Conservation (phyloP, 768 basidiomycete genomes). For the Sistotremastrum suecicum region DNA sequence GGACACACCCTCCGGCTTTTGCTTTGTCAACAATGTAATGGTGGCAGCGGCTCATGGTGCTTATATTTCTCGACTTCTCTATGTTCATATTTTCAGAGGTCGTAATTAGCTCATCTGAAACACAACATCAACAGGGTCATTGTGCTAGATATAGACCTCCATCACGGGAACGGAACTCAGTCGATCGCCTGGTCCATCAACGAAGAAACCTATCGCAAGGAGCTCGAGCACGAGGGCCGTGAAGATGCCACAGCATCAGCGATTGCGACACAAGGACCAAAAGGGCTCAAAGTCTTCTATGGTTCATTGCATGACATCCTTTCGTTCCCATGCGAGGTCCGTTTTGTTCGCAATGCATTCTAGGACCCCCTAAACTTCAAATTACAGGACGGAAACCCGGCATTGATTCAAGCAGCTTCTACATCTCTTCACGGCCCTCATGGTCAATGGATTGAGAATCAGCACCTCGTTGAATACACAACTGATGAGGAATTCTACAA, state of each 20-base stretch:
- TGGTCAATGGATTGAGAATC: constrained; percentile 78
- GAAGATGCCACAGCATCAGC: constrained; percentile 20
- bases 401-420: constrained; percentile 77
- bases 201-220: constrained; percentile 64
- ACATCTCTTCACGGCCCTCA: constrained; percentile 64
- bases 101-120: constrained; percentile 58
- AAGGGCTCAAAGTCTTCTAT: constrained; percentile 53
- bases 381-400: constrained; percentile 62
- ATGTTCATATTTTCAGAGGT: not conserved
- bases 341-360: not conserved
- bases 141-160: constrained; percentile 87
- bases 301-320: constrained; percentile 90
- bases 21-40: constrained; percentile 89
- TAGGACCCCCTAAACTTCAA: not conserved
- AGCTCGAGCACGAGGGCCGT: constrained; percentile 34
- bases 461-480: constrained; percentile 64
- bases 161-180: constrained; percentile 94
- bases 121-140: constrained; percentile 67
- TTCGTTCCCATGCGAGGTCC: constrained; percentile 83
- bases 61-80: not conserved
- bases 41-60: constrained; percentile 85
- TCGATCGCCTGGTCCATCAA: constrained; percentile 86
- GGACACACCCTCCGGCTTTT: constrained; percentile 82
- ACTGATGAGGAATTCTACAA: constrained; percentile 67
- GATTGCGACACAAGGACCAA: constrained; percentile 23